A percentile compares a stretch with the other conserved stretches of the same genome.
Conservation (phyloP, 768 basidiomycete species). For the Lactarius sp. region DNA sequence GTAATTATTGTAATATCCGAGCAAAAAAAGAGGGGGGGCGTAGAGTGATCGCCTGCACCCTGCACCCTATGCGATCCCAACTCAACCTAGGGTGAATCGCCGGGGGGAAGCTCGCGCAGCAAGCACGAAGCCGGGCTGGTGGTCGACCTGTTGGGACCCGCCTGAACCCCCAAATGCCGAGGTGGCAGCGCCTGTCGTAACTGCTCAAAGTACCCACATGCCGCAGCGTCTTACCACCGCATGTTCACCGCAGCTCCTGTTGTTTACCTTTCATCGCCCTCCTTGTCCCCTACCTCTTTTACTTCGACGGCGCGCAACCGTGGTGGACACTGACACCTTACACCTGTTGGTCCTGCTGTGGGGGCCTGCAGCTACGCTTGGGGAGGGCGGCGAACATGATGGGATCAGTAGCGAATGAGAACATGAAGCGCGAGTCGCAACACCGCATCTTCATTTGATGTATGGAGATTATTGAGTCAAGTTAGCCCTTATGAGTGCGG, state of each 20-base stretch:
- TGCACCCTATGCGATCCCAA: too few relatives aligned
- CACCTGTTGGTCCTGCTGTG: not conserved
- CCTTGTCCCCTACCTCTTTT: not conserved
- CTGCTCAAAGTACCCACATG: not conserved
- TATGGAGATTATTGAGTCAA: not conserved
- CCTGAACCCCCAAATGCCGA: not conserved
- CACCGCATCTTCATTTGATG: not conserved
- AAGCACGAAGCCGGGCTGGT: not conserved
- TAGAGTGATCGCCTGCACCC: too few relatives aligned
- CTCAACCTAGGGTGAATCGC: too few relatives aligned
- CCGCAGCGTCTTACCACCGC: not conserved
- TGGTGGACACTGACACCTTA: not conserved
- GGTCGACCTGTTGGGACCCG: not conserved
- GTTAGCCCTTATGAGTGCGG: slow-evolving; percentile 16
- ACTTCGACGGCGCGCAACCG: not conserved
- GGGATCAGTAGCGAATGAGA: not conserved
- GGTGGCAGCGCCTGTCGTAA: not conserved
- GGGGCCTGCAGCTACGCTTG: not conserved
- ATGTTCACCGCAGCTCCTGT: not conserved
- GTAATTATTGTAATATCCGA: too few relatives aligned
- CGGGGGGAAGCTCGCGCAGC: not conserved
- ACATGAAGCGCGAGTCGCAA: not conserved
- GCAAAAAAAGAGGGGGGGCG: too few relatives aligned
- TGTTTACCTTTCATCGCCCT: not conserved
- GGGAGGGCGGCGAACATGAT: not conserved